A percentile compares a stretch with the other conserved stretches of the same genome.
These are phyloP conservation scores for Saccharomyces cerevisiae DNA, from an alignment of 805 yeast species.

Conservation along the genomic window DNA sequence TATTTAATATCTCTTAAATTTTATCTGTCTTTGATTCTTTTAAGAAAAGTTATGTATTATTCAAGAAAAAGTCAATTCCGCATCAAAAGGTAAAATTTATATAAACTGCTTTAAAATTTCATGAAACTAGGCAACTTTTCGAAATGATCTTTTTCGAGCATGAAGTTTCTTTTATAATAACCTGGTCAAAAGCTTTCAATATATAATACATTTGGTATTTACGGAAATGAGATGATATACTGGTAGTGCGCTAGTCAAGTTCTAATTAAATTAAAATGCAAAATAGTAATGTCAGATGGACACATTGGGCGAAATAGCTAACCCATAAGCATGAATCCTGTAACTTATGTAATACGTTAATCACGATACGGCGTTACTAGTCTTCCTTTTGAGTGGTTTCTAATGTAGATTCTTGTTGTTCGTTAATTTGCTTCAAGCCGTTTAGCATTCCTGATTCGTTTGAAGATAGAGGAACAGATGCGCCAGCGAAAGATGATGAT, in stretches of 20 bases:
- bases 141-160: too few relatives aligned
- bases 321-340: neutral
- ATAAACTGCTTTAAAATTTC: too few relatives aligned
- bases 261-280: neutral
- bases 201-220: too few relatives aligned
- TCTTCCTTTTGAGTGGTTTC: neutral
- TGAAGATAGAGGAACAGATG: neutral
- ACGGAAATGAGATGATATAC: too few relatives aligned
- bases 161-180: too few relatives aligned
- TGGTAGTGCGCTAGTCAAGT: too few relatives aligned
- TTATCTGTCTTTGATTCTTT: too few relatives aligned
- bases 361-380: neutral
- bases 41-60: too few relatives aligned
- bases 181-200: too few relatives aligned
- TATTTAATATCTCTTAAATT: neutral
- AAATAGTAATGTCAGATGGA: neutral
- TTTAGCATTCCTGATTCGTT: conserved; percentile 1
- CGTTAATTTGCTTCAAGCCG: conserved; percentile 4
- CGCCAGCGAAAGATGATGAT: neutral
- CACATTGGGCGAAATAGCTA: too few relatives aligned
- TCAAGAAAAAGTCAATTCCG: neutral
- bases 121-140: too few relatives aligned
- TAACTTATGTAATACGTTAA: neutral
- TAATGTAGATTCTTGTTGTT: neutral
- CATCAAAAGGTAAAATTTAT: neutral